Base-by-base conservation (phyloP, 208 protist species). In the Herpetomonas muscarum region DNA sequence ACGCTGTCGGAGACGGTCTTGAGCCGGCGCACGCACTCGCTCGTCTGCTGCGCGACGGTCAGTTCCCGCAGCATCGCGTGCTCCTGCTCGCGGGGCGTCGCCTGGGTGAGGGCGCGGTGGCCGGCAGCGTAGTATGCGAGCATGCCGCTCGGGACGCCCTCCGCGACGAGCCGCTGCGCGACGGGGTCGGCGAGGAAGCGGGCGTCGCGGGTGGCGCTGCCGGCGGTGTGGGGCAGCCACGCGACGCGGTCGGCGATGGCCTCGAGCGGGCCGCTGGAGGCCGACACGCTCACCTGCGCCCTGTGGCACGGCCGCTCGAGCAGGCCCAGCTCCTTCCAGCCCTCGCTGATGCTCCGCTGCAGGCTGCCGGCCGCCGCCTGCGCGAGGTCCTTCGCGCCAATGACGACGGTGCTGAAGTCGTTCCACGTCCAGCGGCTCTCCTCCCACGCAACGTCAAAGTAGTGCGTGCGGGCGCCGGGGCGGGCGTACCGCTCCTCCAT, bases 251-350 rank as follows among this genome's bases (percentile, higher is more conserved):
- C 85, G 12, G 68, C 76, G 36, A 80, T 51, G 17, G 51, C 85
- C 60, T 93, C 81, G 7, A 90, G 71, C 13, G 85, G 81, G 3
- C 74, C 74, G 10, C 70, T 36, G 25, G 70, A 81, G n/a, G 61
- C 76, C 36, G 76, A 70, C 10, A 92, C 41, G 34, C 65, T 61
- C 50, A 70, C 72, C 44, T 79, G 69, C 31, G 76, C 58, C 1
- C 59, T 30, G 42, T 64, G 78, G 2, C 63, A 55, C 12, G 75
- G 65, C 54, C 70, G 59, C 31, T 47, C 29, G 50, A 9, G 12
- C 26, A 89, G 69, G 45, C 64, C 81, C n/a, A 86, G 67, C 19
- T 45, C 51, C 25, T 51, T 46, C 77, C 78, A 91, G 15, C 74
- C 67, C n/a, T 77, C 63, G 37, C 66, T 55, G 42, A 91, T 76